Conservation (phyloP, 345 rosid species). For the Eucalyptus brandiana region DNA sequence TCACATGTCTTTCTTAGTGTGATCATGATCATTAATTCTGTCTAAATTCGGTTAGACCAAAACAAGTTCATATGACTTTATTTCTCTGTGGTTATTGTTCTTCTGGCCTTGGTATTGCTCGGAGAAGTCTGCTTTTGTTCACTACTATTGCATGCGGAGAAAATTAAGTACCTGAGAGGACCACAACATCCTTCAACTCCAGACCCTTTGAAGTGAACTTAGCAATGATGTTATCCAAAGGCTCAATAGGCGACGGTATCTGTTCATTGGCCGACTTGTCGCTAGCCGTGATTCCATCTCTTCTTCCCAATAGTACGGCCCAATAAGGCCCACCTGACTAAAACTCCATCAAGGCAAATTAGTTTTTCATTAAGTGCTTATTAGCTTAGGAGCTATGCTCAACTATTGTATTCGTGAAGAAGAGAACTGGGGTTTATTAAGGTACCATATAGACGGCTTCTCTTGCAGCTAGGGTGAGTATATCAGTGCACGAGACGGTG, state of each 20-base stretch:
- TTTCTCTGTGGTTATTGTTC: background rate
- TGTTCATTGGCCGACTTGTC: conserved; percentile 55
- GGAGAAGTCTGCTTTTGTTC: background rate
- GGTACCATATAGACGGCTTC: conserved; percentile 57
- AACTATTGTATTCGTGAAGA: background rate
- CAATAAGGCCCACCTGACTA: conserved; percentile 77
- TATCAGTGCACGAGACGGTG: conserved; percentile 71
- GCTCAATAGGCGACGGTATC: conserved; percentile 66
- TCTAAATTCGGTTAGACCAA: background rate
- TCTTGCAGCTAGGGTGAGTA: conserved; percentile 73
- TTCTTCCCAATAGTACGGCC: conserved; percentile 49
- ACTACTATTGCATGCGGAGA: background rate
- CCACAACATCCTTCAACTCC: conserved; percentile 76
- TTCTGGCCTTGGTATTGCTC: background rate
- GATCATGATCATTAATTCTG: background rate
- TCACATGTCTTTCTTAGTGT: background rate
- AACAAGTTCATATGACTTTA: background rate
- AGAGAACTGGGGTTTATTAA: background rate
- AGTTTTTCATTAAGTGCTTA: background rate
- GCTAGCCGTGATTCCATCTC: conserved; percentile 62
- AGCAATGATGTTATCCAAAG: conserved; percentile 48
- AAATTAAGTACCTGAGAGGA: conserved; percentile 58
- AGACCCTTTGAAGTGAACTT: conserved; percentile 75
- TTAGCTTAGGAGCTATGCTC: background rate
- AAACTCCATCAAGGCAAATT: background rate